These are phyloP conservation scores for Avena sativa DNA, from an alignment of 176 grass and related monocot species.

Conservation along the genomic window DNA sequence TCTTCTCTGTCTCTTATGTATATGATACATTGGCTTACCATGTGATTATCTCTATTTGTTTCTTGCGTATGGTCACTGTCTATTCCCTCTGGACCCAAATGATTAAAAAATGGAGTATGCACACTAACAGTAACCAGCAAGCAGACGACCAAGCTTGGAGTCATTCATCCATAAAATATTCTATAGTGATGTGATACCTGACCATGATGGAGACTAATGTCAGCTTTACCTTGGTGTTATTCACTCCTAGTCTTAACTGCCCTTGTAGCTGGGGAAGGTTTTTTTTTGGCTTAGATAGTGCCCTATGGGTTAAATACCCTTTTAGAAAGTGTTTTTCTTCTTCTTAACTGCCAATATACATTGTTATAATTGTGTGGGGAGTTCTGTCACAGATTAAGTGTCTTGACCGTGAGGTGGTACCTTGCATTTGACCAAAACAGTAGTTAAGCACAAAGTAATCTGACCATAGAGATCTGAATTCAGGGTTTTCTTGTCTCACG, in stretches of 20 bases:
- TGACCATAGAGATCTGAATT: neutral
- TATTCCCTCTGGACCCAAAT: neutral
- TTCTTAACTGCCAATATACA: neutral
- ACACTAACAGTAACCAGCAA: neutral
- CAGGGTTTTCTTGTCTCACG: neutral
- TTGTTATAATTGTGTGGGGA: neutral
- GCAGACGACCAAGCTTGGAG: neutral
- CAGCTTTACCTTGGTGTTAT: neutral
- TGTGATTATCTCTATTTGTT: neutral
- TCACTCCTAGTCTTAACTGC: neutral
- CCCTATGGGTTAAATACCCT: slow-evolving; percentile 3
- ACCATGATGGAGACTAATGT: neutral
- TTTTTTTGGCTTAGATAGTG: slow-evolving; percentile 30
- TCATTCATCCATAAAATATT: neutral
- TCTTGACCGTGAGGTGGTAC: neutral
- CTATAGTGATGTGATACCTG: neutral
- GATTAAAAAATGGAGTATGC: neutral
- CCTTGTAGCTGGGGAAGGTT: neutral
- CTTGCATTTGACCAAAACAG: neutral
- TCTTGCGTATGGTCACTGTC: neutral
- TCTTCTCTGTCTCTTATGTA: neutral
- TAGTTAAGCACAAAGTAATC: neutral
- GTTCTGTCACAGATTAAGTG: neutral
- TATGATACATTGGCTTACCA: neutral
- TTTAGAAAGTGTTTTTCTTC: neutral